These are phyloP conservation scores for Malus orientalis DNA, from an alignment of 306 rosid genomes.

Conservation along the genomic window DNA sequence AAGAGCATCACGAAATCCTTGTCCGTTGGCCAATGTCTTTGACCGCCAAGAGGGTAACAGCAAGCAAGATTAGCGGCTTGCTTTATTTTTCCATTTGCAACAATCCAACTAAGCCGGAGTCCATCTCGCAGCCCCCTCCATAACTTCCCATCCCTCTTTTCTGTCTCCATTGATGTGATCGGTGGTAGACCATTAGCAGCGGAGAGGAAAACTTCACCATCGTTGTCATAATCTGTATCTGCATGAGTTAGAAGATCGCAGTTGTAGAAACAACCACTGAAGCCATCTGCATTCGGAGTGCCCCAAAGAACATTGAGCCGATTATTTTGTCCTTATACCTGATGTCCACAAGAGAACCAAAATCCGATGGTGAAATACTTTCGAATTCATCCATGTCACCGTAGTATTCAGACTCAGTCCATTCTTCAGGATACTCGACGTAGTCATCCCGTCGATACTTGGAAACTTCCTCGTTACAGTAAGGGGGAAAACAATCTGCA, in stretches of 20 bases:
- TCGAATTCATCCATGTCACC: constrained; percentile 55
- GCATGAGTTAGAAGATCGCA: constrained; percentile 74
- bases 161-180: constrained; percentile 59
- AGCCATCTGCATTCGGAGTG: constrained; percentile 65
- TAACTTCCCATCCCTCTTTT: constrained; percentile 73
- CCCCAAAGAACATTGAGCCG: constrained; percentile 83
- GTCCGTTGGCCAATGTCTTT: constrained; percentile 92
- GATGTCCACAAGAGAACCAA: constrained; percentile 75
- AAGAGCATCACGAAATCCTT: constrained; percentile 71
- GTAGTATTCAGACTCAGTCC: constrained; percentile 82
- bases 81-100: constrained; percentile 65
- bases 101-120: constrained; percentile 74
- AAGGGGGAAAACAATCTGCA: constrained; percentile 83
- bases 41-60: constrained; percentile 88
- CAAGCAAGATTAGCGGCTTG: constrained; percentile 87
- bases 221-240: constrained; percentile 46
- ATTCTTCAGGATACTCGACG: constrained; percentile 69
- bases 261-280: constrained; percentile 71
- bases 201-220: constrained; percentile 61
- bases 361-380: constrained; percentile 61
- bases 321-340: constrained; percentile 62
- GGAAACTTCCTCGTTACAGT: constrained; percentile 56
- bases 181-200: constrained; percentile 73
- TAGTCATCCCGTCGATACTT: constrained; percentile 42
- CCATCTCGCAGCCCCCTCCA: constrained; percentile 84